A percentile compares a stretch with the other conserved stretches of the same genome.
Conservation (phyloP, 1,139 yeast species). For the Nakaseomyces nivariensis region DNA sequence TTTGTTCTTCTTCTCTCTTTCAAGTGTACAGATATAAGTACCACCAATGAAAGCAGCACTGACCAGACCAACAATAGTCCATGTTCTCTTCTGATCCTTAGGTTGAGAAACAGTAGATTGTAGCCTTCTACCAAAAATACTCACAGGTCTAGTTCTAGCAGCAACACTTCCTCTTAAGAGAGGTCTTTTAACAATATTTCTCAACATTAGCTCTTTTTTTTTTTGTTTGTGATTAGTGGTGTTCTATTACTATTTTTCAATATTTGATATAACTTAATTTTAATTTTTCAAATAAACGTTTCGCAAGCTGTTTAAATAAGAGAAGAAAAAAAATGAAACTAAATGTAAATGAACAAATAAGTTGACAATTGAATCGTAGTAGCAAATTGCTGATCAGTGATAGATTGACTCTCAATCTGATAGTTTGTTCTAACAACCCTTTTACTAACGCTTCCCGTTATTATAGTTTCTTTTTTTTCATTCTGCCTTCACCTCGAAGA, state of each 20-base stretch:
- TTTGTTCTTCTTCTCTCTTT: neutral
- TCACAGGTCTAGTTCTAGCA: neutral
- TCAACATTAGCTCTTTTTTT: neutral
- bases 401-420: too few relatives aligned
- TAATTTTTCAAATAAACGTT: too few relatives aligned
- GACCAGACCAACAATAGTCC: slow-evolving; percentile 1
- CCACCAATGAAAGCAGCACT: slow-evolving; percentile 2
- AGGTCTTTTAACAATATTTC: neutral
- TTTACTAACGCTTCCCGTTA: too few relatives aligned
- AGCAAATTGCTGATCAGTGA: too few relatives aligned
- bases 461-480: too few relatives aligned
- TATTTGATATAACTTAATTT: too few relatives aligned
- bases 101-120: neutral
- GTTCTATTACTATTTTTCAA: too few relatives aligned
- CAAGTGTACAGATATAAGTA: neutral
- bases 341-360: neutral
- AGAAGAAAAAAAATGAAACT: neutral
- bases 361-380: too few relatives aligned
- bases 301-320: neutral
- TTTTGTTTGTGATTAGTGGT: too few relatives aligned
- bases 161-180: neutral
- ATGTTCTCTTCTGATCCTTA: neutral
- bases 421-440: too few relatives aligned
- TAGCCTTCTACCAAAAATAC: neutral
- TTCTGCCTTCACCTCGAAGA: too few relatives aligned